Evolutionary conservation across 371 early-diverging fungal genomes (phyloP).

Genomic region (Actinomortierella ambigua): DNA sequence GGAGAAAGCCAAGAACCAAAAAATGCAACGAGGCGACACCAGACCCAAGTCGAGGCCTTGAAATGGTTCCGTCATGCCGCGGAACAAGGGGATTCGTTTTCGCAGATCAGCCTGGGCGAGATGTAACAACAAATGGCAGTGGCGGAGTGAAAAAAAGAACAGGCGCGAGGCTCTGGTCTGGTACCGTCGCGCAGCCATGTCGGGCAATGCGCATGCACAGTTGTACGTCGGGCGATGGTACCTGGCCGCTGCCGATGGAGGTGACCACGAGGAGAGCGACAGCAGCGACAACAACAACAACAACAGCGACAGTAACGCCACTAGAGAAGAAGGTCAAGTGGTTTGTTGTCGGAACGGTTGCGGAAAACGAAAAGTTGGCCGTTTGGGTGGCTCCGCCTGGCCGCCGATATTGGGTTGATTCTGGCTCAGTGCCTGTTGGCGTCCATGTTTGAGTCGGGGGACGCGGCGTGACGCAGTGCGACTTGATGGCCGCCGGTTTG

Average conservation of each 20-base stretch:
- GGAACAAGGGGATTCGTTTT: constrained; percentile 61
- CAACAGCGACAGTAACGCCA: constrained; percentile 73
- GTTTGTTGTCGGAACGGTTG: constrained; percentile 78
- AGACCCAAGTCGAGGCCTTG: constrained; percentile 71
- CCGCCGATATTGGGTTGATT: no score
- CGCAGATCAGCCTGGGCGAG: constrained; percentile 82
- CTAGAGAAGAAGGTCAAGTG: no score
- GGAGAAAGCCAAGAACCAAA: constrained; percentile 74
- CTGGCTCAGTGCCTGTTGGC: no score
- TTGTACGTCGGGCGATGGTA: constrained; percentile 12
- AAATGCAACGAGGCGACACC: constrained; percentile 75
- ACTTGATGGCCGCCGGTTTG: no score
- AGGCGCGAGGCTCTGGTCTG: no score
- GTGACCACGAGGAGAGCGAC: constrained; percentile 81
- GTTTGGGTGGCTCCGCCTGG: no score
- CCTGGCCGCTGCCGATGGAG: constrained; percentile 24
- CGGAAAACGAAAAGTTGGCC: constrained; percentile 56
- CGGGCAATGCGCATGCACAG: no score
- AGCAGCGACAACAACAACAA: constrained; percentile 75
- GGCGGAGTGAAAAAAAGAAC: constrained; percentile 61
- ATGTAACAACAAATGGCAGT: constrained; percentile 82
- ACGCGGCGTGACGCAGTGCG: constrained; percentile 13
- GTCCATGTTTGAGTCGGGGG: no score
- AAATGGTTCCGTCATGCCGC: constrained; percentile 76
- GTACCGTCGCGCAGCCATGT: no score